A percentile compares a stretch with the other conserved stretches of the same genome.
These are phyloP conservation scores for Westerdykella ornata DNA, from an alignment of 2,329 filamentous ascomycete genomes.

Conservation along the genomic window DNA sequence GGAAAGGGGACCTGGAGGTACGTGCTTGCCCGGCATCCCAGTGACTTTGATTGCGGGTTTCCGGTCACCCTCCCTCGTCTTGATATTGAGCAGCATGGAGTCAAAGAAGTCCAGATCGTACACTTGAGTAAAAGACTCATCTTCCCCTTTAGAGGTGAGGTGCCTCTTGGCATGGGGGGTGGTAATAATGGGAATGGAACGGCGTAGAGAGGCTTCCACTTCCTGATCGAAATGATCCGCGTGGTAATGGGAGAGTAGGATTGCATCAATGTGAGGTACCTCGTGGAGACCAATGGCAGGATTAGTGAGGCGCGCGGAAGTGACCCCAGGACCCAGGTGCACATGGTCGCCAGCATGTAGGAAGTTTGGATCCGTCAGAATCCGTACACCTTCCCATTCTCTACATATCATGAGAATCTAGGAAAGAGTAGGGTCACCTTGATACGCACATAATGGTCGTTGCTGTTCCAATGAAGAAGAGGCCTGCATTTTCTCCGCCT, in stretches of 20 bases:
- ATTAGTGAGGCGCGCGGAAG: constrained; percentile 49
- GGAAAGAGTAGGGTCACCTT: not conserved
- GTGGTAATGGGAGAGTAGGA: constrained; percentile 60
- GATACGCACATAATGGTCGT: constrained; percentile 44
- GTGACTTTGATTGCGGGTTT: constrained; percentile 51
- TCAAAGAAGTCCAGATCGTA: constrained; percentile 53
- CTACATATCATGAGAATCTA: not conserved
- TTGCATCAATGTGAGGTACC: constrained; percentile 53
- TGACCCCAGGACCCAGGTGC: constrained; percentile 59
- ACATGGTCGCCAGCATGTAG: constrained; percentile 60
- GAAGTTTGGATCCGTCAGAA: constrained; percentile 52
- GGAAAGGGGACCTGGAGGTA: constrained; percentile 42
- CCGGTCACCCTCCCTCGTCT: constrained; percentile 7
- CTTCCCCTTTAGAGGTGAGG: constrained; percentile 40
- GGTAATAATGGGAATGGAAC: constrained; percentile 56
- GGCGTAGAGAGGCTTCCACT: constrained; percentile 46
- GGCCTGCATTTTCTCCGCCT: constrained; percentile 36
- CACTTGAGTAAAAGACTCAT: constrained; percentile 51
- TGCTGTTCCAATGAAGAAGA: constrained; percentile 53
- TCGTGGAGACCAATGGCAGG: constrained; percentile 55
- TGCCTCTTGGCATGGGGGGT: constrained; percentile 55
- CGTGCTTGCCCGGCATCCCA: constrained; percentile 59
- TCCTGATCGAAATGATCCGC: constrained; percentile 52
- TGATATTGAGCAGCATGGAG: constrained; percentile 43
- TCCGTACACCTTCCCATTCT: constrained; percentile 48